phyloP scores from a whole-genome alignment of 2,329 filamentous ascomycete species.

The Paecilomyces niveus region DNA sequence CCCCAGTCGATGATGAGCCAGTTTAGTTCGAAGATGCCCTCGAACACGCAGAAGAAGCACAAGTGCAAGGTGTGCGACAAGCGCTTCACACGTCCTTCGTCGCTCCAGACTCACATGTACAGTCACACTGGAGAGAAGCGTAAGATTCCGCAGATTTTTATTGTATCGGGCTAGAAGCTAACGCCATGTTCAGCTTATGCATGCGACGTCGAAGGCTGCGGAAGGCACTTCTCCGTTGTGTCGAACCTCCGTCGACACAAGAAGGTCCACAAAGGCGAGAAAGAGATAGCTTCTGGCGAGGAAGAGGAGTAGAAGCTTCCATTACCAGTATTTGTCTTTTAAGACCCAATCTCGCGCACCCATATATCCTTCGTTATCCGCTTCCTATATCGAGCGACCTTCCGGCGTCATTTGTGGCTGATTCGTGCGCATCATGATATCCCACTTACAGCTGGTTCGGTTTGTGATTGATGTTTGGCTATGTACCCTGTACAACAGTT shows the following conservation, averaged over 20 bases:
- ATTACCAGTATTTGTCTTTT: conserved; percentile 1
- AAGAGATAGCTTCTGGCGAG: conserved; percentile 31
- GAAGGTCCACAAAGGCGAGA: conserved; percentile 80
- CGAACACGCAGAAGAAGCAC: conserved; percentile 97
- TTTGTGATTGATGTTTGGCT: conserved; percentile 1
- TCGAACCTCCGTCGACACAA: conserved; percentile 90
- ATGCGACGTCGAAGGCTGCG: conserved; percentile 90
- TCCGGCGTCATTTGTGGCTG: conserved; percentile 6
- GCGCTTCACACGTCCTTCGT: conserved; percentile 89
- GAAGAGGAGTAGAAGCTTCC: conserved; percentile 30
- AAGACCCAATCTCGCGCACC: neutral
- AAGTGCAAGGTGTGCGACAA: conserved; percentile 99
- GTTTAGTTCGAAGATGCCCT: conserved; percentile 93
- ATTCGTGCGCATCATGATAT: conserved; percentile 9
- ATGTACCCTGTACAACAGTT: conserved; percentile 7
- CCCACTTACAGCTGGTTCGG: conserved; percentile 7
- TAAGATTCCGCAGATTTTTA: conserved; percentile 47
- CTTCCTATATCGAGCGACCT: conserved; percentile 4
- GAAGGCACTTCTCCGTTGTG: conserved; percentile 92
- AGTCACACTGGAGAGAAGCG: conserved; percentile 97
- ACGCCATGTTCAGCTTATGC: conserved; percentile 62
- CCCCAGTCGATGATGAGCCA: conserved; percentile 98
- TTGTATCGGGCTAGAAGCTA: neutral
- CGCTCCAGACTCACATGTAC: conserved; percentile 95
- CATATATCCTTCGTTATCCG: neutral